A percentile compares a stretch with the other conserved stretches of the same genome.
Evolutionary conservation across 345 rosid genomes (phyloP).

Genomic region (Limnanthes douglasii): DNA sequence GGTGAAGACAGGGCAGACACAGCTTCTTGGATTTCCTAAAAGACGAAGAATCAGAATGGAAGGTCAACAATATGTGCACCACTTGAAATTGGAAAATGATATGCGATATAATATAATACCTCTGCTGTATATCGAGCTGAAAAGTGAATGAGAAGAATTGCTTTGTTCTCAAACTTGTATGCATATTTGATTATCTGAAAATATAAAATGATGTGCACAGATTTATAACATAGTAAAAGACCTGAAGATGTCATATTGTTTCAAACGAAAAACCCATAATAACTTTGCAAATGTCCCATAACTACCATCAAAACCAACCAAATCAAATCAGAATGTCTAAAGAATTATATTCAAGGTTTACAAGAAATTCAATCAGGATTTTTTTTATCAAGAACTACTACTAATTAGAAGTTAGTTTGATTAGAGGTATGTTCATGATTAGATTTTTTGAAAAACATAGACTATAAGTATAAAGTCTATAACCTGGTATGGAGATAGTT

Average conservation of each 20-base stretch:
- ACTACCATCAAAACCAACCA: no score
- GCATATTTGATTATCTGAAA: conserved; percentile 54
- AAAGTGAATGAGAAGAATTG: conserved; percentile 85
- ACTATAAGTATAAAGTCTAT: no score
- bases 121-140: conserved; percentile 68
- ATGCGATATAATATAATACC: conserved; percentile 25
- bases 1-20: conserved; percentile 43
- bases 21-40: conserved; percentile 66
- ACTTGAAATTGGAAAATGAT: background rate
- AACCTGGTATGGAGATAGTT: no score
- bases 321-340: no score
- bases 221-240: background rate
- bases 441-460: no score
- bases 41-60: conserved; percentile 6
- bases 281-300: no score
- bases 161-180: conserved; percentile 58
- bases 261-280: no score
- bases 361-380: conserved; percentile 1
- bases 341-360: conserved; percentile 3
- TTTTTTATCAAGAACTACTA: no score
- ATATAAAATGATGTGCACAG: background rate
- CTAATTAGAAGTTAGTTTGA: no score
- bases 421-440: no score
- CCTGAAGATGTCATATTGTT: background rate
- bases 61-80: conserved; percentile 2